Percentiles rank a stretch among this genome's conserved stretches.
Conservation (phyloP, 2,329 filamentous ascomycete genomes). For the Colletotrichum siamense region DNA sequence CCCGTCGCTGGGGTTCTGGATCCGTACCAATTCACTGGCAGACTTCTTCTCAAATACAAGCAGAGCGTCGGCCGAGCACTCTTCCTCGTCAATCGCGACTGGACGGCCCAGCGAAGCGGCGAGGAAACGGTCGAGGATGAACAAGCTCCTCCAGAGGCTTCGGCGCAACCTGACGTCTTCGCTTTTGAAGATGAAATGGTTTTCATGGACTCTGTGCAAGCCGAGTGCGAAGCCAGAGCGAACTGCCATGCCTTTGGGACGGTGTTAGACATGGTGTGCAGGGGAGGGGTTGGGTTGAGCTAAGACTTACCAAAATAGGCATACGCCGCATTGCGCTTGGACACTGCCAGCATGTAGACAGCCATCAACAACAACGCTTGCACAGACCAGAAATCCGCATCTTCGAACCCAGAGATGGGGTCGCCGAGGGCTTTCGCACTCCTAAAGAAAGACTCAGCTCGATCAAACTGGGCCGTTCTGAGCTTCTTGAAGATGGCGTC, state of each 20-base stretch:
- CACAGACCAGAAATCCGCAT: conserved; percentile 69
- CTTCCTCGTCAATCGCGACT: conserved; percentile 64
- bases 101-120: conserved; percentile 68
- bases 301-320: conserved; percentile 58
- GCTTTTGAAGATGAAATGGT: conserved; percentile 55
- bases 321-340: conserved; percentile 68
- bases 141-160: conserved; percentile 69
- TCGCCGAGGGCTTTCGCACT: conserved; percentile 60
- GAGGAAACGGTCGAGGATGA: conserved; percentile 68
- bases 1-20: conserved; percentile 28
- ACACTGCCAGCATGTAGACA: conserved; percentile 66
- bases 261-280: conserved; percentile 14
- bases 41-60: conserved; percentile 22
- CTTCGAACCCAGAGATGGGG: conserved; percentile 57
- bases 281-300: neutral
- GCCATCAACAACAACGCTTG: conserved; percentile 69
- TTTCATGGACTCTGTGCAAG: conserved; percentile 63
- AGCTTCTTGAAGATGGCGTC: conserved; percentile 57
- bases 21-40: conserved; percentile 4
- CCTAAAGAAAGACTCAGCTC: conserved; percentile 67
- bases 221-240: conserved; percentile 67
- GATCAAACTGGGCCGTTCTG: conserved; percentile 50
- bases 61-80: conserved; percentile 60
- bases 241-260: conserved; percentile 62
- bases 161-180: conserved; percentile 53